A percentile compares a stretch with the other conserved stretches of the same genome.
phyloP scores from a whole-genome alignment of 768 basidiomycete species.

The Suillus ampliporus region DNA sequence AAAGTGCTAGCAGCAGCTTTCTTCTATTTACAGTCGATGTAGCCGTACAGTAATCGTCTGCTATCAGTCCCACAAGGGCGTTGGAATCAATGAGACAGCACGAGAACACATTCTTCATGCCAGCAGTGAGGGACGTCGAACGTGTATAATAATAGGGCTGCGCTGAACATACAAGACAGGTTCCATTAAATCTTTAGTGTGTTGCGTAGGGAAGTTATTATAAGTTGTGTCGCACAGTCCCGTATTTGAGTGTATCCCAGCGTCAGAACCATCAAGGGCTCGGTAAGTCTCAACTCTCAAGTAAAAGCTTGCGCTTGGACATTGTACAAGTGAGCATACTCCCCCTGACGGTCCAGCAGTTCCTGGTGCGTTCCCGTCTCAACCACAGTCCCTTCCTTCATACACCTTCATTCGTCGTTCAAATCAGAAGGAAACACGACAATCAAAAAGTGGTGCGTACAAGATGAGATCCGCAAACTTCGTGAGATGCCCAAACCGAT shows the following conservation, averaged over 20 bases:
- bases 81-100: no score
- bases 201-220: not conserved
- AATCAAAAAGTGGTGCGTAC: slow-evolving; percentile 26
- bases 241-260: not conserved
- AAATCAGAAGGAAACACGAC: not conserved
- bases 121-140: not conserved
- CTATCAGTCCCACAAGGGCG: not conserved
- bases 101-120: not conserved
- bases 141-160: no score
- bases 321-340: slow-evolving; percentile 40
- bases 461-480: slow-evolving; percentile 44
- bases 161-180: no score
- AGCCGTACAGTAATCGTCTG: not conserved
- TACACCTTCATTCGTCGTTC: slow-evolving; percentile 28
- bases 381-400: slow-evolving; percentile 38
- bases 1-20: not conserved
- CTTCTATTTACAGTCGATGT: not conserved
- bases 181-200: not conserved
- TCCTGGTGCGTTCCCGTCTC: slow-evolving; percentile 41
- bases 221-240: not conserved
- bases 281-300: not conserved
- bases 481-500: slow-evolving; percentile 45
- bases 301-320: slow-evolving; percentile 39
- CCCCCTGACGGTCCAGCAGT: slow-evolving; percentile 34
- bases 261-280: not conserved